These are phyloP conservation scores for Graphiopsis chlorocephala DNA, from an alignment of 2,329 filamentous ascomycete species.

Conservation along the genomic window DNA sequence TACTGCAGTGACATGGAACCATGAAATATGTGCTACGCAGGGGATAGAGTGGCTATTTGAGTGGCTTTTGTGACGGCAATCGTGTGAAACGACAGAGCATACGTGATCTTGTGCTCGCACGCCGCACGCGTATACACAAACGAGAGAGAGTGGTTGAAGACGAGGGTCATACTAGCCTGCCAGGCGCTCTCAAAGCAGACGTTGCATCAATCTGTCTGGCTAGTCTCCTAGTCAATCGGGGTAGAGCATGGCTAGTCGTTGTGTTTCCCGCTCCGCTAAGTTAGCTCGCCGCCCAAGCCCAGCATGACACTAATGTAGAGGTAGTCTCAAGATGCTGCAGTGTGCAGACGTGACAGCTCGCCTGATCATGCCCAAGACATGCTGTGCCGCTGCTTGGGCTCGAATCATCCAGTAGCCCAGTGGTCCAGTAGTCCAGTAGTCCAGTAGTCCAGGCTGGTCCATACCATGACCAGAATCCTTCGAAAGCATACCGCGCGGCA, in stretches of 20 bases:
- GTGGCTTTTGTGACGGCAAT: background rate
- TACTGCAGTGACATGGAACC: background rate
- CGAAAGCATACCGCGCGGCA: background rate
- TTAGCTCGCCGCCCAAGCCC: background rate
- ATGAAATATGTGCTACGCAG: background rate
- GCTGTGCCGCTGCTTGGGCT: background rate
- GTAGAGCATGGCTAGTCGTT: background rate
- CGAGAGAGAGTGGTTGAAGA: background rate
- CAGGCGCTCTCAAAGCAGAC: background rate
- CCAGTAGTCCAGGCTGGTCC: background rate
- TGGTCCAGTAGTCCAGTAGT: background rate
- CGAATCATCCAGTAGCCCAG: background rate
- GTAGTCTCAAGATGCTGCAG: background rate
- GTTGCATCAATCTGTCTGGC: background rate
- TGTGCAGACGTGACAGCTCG: constrained; percentile 1
- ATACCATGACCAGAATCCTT: background rate
- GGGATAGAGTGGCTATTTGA: background rate
- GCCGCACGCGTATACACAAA: background rate
- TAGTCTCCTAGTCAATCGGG: background rate
- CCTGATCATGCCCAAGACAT: background rate
- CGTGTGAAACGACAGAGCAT: background rate
- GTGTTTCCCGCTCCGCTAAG: background rate
- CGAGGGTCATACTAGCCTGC: background rate
- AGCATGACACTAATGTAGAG: background rate
- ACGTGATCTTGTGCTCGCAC: background rate